phyloP scores from a whole-genome alignment of 495 filamentous ascomycete species.

The Arthonia radiata region DNA sequence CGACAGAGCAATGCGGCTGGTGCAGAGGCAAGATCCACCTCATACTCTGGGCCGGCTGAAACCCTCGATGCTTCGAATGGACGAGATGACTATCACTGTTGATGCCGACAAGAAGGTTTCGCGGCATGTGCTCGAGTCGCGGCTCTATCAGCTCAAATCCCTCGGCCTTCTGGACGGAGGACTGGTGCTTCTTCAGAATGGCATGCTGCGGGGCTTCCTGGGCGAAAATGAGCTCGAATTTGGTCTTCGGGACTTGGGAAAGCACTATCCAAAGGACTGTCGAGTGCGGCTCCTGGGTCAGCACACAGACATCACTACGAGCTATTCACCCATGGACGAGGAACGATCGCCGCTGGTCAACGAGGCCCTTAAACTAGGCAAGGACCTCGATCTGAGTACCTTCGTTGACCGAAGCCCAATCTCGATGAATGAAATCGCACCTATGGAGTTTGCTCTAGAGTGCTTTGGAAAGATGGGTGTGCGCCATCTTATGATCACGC shows the following conservation, averaged over 20 bases:
- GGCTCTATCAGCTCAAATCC: constrained; percentile 20
- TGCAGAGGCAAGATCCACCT: constrained; percentile 13
- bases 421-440: constrained; percentile 23
- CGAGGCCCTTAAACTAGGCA: constrained; percentile 9
- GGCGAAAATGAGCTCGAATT: constrained; percentile 29
- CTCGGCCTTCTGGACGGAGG: constrained; percentile 31
- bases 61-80: constrained; percentile 27
- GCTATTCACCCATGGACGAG: constrained; percentile 4
- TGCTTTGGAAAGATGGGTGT: constrained; percentile 32
- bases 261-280: constrained; percentile 5
- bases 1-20: constrained; percentile 19
- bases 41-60: constrained; percentile 22
- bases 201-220: constrained; percentile 27
- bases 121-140: constrained; percentile 15
- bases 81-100: constrained; percentile 26
- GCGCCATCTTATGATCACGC: constrained; percentile 23
- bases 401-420: constrained; percentile 30
- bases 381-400: constrained; percentile 17
- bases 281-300: too few relatives aligned
- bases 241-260: constrained; percentile 17
- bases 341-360: constrained; percentile 18
- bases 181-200: constrained; percentile 25
- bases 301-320: not conserved
- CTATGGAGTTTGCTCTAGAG: constrained; percentile 30
- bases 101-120: constrained; percentile 20